Percentiles rank a stretch among this genome's conserved stretches.
phyloP scores from a whole-genome alignment of 1,284 basidiomycete genomes.

The Xerocomus nothofagi region DNA sequence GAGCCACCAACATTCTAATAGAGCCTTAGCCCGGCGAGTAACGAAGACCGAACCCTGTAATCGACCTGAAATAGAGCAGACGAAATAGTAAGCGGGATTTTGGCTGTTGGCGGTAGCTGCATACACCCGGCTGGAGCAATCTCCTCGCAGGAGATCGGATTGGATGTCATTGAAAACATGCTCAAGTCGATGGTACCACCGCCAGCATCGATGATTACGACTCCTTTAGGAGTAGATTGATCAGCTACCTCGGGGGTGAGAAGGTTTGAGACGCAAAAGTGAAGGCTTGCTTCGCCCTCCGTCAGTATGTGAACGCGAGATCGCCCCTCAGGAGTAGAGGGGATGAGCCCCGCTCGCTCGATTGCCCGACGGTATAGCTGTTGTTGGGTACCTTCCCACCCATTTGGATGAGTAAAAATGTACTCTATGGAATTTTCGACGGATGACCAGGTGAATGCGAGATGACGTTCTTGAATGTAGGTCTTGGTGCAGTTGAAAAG shows the following conservation, averaged over 20 bases:
- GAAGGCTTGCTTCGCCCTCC: conserved; percentile 27
- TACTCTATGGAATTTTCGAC: conserved; percentile 32
- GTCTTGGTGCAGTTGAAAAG: conserved; percentile 42
- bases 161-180: conserved; percentile 38
- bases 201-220: conserved; percentile 46
- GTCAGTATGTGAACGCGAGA: conserved; percentile 21
- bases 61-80: conserved; percentile 1
- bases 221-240: conserved; percentile 31
- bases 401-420: conserved; percentile 41
- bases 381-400: conserved; percentile 41
- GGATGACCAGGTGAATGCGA: conserved; percentile 29
- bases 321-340: conserved; percentile 13
- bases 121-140: conserved; percentile 38
- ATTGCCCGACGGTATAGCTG: conserved; percentile 36
- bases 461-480: conserved; percentile 47
- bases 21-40: conserved; percentile 36
- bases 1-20: conserved; percentile 34
- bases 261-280: conserved; percentile 15
- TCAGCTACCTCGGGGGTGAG: conserved; percentile 3
- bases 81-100: neutral
- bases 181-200: conserved; percentile 42
- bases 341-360: conserved; percentile 30
- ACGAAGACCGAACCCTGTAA: conserved; percentile 37
- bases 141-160: conserved; percentile 35
- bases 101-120: neutral